Evolutionary conservation across 2,329 filamentous ascomycete species (phyloP).

Genomic region (Mycosphaerella sp.): DNA sequence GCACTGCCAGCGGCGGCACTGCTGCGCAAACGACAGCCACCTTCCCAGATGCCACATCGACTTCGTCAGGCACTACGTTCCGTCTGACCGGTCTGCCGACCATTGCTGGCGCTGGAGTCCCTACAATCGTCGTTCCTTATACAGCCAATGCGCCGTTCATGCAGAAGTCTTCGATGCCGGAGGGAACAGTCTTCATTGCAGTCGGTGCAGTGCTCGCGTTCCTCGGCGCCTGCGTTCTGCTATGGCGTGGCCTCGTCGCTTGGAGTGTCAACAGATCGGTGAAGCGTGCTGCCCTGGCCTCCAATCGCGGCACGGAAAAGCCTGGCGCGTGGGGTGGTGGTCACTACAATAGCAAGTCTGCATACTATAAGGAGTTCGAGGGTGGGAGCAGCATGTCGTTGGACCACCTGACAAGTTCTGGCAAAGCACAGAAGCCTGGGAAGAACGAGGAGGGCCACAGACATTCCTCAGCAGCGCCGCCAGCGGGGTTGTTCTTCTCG

Average conservation of each 20-base stretch:
- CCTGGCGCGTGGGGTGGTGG: slow-evolving; percentile 31
- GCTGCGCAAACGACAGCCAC: slow-evolving; percentile 8
- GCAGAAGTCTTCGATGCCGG: slow-evolving; percentile 75
- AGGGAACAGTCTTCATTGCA: slow-evolving; percentile 93
- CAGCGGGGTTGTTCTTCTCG: slow-evolving; percentile 84
- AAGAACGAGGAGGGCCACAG: slow-evolving; percentile 24
- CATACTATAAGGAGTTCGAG: slow-evolving; percentile 39
- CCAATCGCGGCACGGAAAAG: slow-evolving; percentile 45
- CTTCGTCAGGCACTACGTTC: slow-evolving; percentile 26
- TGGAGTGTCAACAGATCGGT: slow-evolving; percentile 91
- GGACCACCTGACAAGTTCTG: slow-evolving; percentile 43
- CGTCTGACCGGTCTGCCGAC: slow-evolving; percentile 45
- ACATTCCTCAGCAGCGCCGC: slow-evolving; percentile 50
- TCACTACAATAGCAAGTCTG: slow-evolving; percentile 16
- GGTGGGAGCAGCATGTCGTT: slow-evolving; percentile 51
- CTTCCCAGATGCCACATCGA: slow-evolving; percentile 18
- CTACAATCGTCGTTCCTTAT: slow-evolving; percentile 70
- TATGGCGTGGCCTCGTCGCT: slow-evolving; percentile 82
- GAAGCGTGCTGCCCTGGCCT: slow-evolving; percentile 71
- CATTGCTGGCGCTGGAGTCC: slow-evolving; percentile 53
- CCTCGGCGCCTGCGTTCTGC: slow-evolving; percentile 70
- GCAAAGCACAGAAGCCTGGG: slow-evolving; percentile 34
- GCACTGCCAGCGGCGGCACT: slow-evolving; percentile 21
- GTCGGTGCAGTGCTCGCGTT: slow-evolving; percentile 84
- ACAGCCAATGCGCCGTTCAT: slow-evolving; percentile 84